These are phyloP conservation scores for Colletotrichum endophyticum DNA, from an alignment of 2,329 filamentous ascomycete genomes.

Conservation along the genomic window DNA sequence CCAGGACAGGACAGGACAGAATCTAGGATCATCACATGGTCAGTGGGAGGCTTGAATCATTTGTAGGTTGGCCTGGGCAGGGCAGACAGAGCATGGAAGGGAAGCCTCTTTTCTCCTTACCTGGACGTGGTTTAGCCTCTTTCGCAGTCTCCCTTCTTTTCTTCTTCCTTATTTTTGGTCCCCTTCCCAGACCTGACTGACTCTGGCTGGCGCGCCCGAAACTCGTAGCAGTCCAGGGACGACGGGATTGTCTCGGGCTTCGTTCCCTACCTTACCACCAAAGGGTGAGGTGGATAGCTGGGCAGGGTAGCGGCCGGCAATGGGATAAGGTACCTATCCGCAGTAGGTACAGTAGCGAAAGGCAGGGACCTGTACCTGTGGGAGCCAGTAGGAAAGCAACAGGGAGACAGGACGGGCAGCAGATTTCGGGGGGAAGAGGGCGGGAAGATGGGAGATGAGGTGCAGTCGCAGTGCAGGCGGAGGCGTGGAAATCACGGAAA, in stretches of 20 bases:
- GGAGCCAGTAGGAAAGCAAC: not conserved
- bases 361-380: not conserved
- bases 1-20: not conserved
- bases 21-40: conserved; percentile 12
- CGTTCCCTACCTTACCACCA: conserved; percentile 2
- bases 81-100: not conserved
- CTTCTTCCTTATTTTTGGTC: not conserved
- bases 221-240: not conserved
- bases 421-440: not conserved
- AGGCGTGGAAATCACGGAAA: conserved; percentile 1
- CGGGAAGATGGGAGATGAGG: not conserved
- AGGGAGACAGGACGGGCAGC: not conserved
- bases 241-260: conserved; percentile 17
- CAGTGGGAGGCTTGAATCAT: conserved; percentile 10
- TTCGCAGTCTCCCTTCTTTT: conserved; percentile 2
- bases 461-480: conserved; percentile 7
- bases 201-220: conserved; percentile 13
- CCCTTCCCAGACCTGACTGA: conserved; percentile 13
- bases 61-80: not conserved
- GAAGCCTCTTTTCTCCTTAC: conserved; percentile 11
- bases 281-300: not conserved
- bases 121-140: not conserved
- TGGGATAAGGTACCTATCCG: not conserved
- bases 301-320: not conserved
- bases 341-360: not conserved